Conservation (phyloP, 2,329 filamentous ascomycete species). For the Aurifilum marmelostoma region DNA sequence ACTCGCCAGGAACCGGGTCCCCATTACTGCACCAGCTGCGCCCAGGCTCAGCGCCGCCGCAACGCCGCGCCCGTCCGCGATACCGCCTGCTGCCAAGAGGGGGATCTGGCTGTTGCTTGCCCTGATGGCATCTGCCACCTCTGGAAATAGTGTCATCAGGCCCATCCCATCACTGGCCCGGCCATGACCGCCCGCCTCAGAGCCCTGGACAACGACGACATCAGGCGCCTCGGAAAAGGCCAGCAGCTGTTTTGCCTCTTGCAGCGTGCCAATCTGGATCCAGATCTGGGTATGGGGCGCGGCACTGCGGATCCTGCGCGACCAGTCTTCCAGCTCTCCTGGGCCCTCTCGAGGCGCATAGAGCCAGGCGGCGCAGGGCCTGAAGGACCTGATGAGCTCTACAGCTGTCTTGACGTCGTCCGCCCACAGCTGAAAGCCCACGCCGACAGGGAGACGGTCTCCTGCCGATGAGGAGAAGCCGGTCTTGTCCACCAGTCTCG, state of each 20-base stretch:
- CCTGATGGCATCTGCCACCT: constrained; percentile 49
- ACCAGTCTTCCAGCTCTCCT: constrained; percentile 48
- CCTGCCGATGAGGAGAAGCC: constrained; percentile 8
- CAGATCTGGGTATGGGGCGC: constrained; percentile 48
- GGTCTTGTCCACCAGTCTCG: constrained; percentile 31
- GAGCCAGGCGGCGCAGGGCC: constrained; percentile 50
- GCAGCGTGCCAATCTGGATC: constrained; percentile 55
- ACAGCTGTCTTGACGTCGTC: constrained; percentile 41
- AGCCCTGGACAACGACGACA: constrained; percentile 55
- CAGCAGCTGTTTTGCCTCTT: constrained; percentile 49
- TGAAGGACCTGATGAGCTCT: constrained; percentile 37
- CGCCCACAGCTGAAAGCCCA: constrained; percentile 53
- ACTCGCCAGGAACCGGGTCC: constrained; percentile 64
- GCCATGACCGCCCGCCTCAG: constrained; percentile 59
- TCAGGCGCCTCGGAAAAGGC: constrained; percentile 45
- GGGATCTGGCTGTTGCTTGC: constrained; percentile 40
- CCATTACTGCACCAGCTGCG: constrained; percentile 60
- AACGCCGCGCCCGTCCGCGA: constrained; percentile 54
- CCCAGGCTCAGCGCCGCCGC: constrained; percentile 55
- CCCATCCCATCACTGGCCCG: constrained; percentile 47
- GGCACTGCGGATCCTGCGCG: constrained; percentile 44
- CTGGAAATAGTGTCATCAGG: constrained; percentile 53
- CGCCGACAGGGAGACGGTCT: constrained; percentile 46
- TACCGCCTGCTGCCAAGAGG: constrained; percentile 56
- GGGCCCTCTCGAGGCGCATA: constrained; percentile 47